Conservation (phyloP, 1,139 yeast species). For the Kodamaea plutei region DNA sequence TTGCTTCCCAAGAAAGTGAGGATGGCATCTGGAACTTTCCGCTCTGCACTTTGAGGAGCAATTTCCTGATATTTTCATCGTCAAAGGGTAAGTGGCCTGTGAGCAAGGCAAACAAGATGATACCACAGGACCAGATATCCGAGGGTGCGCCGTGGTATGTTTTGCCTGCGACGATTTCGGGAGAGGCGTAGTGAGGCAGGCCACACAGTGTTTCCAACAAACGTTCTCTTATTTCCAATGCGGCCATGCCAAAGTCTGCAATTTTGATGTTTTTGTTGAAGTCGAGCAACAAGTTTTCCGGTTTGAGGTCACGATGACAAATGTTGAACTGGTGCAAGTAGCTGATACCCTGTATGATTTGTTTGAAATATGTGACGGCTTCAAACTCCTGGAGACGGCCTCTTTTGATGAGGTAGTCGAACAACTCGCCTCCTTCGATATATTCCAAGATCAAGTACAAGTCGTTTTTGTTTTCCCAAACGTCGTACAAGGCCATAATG, state of each 20-base stretch:
- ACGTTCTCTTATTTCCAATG: constrained; percentile 80
- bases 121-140: constrained; percentile 98
- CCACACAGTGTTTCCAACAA: constrained; percentile 95
- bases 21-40: constrained; percentile 85
- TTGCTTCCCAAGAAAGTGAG: constrained; percentile 75
- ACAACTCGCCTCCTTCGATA: constrained; percentile 95
- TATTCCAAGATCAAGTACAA: constrained; percentile 87
- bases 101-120: constrained; percentile 83
- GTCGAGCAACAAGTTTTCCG: constrained; percentile 87
- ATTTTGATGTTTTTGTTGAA: constrained; percentile 85
- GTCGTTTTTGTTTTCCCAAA: constrained; percentile 96
- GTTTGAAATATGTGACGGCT: constrained; percentile 87
- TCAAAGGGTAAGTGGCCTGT: constrained; percentile 97
- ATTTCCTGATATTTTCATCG: constrained; percentile 86
- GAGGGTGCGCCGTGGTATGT: constrained; percentile 96
- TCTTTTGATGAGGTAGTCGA: constrained; percentile 82
- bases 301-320: constrained; percentile 93
- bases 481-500: constrained; percentile 93
- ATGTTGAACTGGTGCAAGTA: constrained; percentile 94
- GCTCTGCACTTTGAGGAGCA: constrained; percentile 83
- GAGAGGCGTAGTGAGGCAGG: constrained; percentile 97
- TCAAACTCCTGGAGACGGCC: constrained; percentile 88
- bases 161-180: constrained; percentile 93
- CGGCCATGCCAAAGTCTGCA: constrained; percentile 99
- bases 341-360: constrained; percentile 85